A percentile compares a stretch with the other conserved stretches of the same genome.
phyloP scores from a whole-genome alignment of 495 filamentous ascomycete species.

The Penicillium flavigenum region DNA sequence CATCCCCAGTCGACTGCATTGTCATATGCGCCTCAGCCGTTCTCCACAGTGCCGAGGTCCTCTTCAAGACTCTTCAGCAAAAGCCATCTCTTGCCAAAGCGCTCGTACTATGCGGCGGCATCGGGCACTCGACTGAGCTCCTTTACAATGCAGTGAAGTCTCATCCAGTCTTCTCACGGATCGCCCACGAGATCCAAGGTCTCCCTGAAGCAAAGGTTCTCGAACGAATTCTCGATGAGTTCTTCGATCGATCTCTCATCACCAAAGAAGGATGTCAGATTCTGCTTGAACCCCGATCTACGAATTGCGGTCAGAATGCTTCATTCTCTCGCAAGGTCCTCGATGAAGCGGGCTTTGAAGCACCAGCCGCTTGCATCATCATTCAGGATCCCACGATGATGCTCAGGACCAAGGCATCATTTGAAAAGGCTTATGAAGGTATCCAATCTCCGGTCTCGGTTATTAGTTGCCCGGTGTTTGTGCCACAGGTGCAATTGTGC shows the following conservation, averaged over 20 bases:
- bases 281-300: slow-evolving; percentile 37
- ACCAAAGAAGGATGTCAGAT: slow-evolving; percentile 22
- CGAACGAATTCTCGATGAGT: slow-evolving; percentile 27
- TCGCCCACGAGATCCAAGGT: slow-evolving; percentile 23
- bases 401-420: slow-evolving; percentile 34
- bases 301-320: slow-evolving; percentile 42
- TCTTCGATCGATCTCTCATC: slow-evolving; percentile 24
- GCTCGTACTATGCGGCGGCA: slow-evolving; percentile 40
- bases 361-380: slow-evolving; percentile 23
- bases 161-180: slow-evolving; percentile 22
- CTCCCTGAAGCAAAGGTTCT: slow-evolving; percentile 35
- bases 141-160: slow-evolving; percentile 33
- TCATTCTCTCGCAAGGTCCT: slow-evolving; percentile 27
- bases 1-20: slow-evolving; percentile 25
- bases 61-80: slow-evolving; percentile 20
- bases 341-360: slow-evolving; percentile 18
- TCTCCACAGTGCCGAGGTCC: slow-evolving; percentile 14
- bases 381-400: slow-evolving; percentile 44
- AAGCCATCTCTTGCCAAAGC: slow-evolving; percentile 27
- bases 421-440: slow-evolving; percentile 29
- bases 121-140: slow-evolving; percentile 37
- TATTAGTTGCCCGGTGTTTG: slow-evolving; percentile 33
- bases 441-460: slow-evolving; percentile 17
- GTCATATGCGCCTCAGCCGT: slow-evolving; percentile 35
- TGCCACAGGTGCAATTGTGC: slow-evolving; percentile 25